phyloP scores from a whole-genome alignment of 75 land plant genomes.

The Gnetum montanum region DNA sequence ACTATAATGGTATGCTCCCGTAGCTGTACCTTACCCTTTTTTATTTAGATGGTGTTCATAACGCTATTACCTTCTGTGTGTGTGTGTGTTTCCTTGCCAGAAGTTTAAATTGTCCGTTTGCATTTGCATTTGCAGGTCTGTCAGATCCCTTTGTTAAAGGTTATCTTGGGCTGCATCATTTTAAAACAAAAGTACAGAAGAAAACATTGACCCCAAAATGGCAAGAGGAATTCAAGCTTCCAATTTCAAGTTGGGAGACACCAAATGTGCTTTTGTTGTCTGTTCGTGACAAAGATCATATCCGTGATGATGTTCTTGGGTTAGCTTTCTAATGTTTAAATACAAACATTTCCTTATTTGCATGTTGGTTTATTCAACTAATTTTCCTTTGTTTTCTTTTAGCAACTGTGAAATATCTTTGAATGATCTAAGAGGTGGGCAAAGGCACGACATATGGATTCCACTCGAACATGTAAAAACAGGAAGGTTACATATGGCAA shows the following conservation, averaged over 20 bases:
- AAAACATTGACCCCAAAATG: conserved; percentile 87
- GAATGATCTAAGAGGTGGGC: conserved; percentile 42
- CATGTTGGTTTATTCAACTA: not conserved
- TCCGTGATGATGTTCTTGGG: conserved; percentile 86
- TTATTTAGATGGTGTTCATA: too few relatives aligned
- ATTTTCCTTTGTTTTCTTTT: conserved; percentile 4
- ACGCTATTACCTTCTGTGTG: too few relatives aligned
- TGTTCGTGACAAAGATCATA: conserved; percentile 80
- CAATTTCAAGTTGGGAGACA: conserved; percentile 71
- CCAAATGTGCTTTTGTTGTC: conserved; percentile 49
- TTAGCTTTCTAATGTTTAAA: conserved; percentile 12
- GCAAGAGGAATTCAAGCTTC: conserved; percentile 77
- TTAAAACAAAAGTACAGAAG: conserved; percentile 63
- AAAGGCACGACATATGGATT: conserved; percentile 73
- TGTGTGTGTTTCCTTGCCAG: too few relatives aligned
- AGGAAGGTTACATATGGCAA: conserved; percentile 67
- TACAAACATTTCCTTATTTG: not conserved
- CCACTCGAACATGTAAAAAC: conserved; percentile 60
- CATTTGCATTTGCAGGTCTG: conserved; percentile 68
- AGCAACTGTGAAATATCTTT: conserved; percentile 47
- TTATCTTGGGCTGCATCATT: conserved; percentile 39
- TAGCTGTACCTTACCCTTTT: too few relatives aligned
- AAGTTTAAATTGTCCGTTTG: too few relatives aligned
- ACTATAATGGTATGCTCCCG: conserved; percentile 74
- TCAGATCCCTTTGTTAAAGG: conserved; percentile 95